Percentiles rank a stretch among this genome's conserved stretches.
phyloP scores from a whole-genome alignment of 2,329 filamentous ascomycete genomes.

The Fusarium multiceps region DNA sequence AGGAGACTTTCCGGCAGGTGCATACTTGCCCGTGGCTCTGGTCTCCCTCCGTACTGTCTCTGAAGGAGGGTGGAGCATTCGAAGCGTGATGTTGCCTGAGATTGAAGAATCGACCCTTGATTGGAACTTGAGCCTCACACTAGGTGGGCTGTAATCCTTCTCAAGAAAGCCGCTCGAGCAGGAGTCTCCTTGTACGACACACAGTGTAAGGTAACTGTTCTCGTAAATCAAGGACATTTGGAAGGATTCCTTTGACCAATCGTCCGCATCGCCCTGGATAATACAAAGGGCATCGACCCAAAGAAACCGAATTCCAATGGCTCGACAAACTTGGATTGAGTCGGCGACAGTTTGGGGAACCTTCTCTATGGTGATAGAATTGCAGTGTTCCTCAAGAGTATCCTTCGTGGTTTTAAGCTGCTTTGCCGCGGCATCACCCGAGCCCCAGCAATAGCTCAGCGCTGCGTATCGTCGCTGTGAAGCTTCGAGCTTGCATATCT shows the following conservation, averaged over 20 bases:
- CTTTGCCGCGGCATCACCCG: not conserved
- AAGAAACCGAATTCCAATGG: not conserved
- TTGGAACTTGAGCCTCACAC: not conserved
- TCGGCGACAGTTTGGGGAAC: not conserved
- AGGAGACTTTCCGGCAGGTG: too few relatives aligned
- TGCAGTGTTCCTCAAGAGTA: fast-evolving
- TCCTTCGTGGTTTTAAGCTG: not conserved
- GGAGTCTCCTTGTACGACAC: not conserved
- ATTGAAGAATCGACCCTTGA: not conserved
- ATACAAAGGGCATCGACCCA: not conserved
- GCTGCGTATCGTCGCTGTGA: not conserved
- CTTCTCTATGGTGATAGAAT: fast-evolving
- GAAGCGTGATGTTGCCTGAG: not conserved
- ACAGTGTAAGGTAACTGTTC: not conserved
- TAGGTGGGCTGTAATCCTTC: fast-evolving
- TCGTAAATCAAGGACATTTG: not conserved
- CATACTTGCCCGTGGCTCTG: not conserved
- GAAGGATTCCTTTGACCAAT: not conserved
- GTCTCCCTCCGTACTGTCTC: not conserved
- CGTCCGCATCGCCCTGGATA: fast-evolving
- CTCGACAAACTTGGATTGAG: not conserved
- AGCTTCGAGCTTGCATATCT: fast-evolving
- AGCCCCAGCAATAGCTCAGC: not conserved
- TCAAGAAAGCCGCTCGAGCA: not conserved
- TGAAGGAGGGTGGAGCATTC: not conserved